Evolutionary conservation across 768 basidiomycete genomes (phyloP), one percentile per base, ranked within the genome.

Genomic region (Exsudoporus frostii): DNA sequence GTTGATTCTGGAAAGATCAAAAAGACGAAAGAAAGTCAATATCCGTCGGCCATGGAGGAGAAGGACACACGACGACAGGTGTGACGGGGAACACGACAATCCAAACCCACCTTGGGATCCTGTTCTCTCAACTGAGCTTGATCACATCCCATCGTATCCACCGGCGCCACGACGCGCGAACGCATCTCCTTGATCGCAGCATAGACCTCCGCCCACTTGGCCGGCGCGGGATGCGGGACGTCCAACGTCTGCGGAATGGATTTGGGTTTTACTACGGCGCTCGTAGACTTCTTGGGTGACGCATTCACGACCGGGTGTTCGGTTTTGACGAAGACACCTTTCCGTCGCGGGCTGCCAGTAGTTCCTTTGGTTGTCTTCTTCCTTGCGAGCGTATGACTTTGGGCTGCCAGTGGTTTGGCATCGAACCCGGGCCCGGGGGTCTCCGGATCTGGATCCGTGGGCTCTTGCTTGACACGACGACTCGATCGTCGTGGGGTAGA

Each of bases 71-170:
- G 20, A 20, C 19, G 10, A 15, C 10, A 15, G 33, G 43, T 32
- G 30, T 22, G 3, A 5, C 9, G 19, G 14, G 3, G 4, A 1
- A 45, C 33, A 59, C 67, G 34, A 22, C 30, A n/a, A 15, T 20
- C 4, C 7, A 39, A 25, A 39, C 67, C 25, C 45, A 88, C 90
- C 77, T 81, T 84, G 9, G 86, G 86, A 45, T 88, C 83, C 8
- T 62, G 69, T 61, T 89, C 88, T 39, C 79, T 76, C 45, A 63
- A 62, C 54, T 90, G 85, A 0, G 87, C 86, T 51, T 78, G 79
- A 45, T 89, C 83, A 60, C 92, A 92, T 1, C 92, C 92, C 90
- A 94, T 91, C 0, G 86, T 90, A 64, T 98, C 96, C 1, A 97
- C 96, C 0, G 96, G 93, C 0, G 95, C 94, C 0, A 80, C 73